Conservation (phyloP, 2,329 filamentous ascomycete genomes). For the Beauveria brongniartii region DNA sequence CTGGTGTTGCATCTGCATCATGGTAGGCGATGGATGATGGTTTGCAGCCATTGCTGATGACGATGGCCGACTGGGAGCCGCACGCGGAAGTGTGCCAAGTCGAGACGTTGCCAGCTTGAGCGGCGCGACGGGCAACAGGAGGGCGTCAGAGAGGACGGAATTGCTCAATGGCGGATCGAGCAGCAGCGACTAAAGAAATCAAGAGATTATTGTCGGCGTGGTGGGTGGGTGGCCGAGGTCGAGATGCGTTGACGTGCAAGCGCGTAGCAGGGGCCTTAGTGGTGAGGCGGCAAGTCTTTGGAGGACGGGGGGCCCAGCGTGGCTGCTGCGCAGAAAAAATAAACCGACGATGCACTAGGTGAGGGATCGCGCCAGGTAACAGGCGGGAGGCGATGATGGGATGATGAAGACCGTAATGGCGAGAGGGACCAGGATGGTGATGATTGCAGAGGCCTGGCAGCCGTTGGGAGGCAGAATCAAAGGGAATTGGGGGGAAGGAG, state of each 20-base stretch:
- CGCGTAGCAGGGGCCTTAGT: neutral
- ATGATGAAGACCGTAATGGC: neutral
- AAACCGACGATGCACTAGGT: slow-evolving; percentile 3
- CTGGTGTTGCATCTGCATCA: slow-evolving; percentile 60
- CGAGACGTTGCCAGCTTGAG: slow-evolving; percentile 4
- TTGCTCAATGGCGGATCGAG: neutral
- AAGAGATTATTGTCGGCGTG: neutral
- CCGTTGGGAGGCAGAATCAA: slow-evolving; percentile 12
- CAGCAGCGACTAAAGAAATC: neutral
- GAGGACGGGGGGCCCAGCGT: neutral
- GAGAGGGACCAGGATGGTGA: neutral
- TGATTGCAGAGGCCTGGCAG: slow-evolving; percentile 7
- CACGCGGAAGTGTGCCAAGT: slow-evolving; percentile 13
- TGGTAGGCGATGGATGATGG: slow-evolving; percentile 73
- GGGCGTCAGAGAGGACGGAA: neutral
- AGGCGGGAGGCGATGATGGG: neutral
- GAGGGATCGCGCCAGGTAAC: slow-evolving; percentile 5
- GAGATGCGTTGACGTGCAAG: neutral
- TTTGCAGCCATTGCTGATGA: slow-evolving; percentile 52
- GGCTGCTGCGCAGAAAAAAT: neutral
- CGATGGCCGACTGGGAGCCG: slow-evolving; percentile 10
- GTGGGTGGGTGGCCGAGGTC: neutral
- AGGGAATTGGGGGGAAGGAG: slow-evolving; percentile 26
- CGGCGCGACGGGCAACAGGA: neutral
- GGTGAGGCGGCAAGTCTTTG: slow-evolving; percentile 6